Conservation (phyloP, 257 asterid genomes). For the Scutellaria galericulata region DNA sequence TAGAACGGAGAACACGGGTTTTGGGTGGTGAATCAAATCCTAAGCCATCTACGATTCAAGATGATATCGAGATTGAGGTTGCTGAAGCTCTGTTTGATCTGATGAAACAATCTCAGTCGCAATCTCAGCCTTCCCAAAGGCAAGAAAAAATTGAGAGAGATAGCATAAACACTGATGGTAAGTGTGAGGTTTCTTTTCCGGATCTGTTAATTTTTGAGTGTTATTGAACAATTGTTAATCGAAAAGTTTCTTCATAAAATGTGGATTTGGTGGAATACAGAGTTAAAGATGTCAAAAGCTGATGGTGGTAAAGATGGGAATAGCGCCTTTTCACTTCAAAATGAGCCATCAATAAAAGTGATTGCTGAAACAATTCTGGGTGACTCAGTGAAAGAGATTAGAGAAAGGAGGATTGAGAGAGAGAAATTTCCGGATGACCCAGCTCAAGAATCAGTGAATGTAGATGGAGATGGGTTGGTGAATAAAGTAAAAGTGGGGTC, state of each 20-base stretch:
- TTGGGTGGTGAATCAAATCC: constrained; percentile 31
- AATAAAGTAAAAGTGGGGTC: constrained; percentile 51
- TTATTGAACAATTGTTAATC: constrained; percentile 12
- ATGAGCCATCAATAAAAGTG: constrained; percentile 42
- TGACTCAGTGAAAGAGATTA: constrained; percentile 41
- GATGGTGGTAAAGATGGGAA: constrained; percentile 47
- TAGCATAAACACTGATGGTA: constrained; percentile 38
- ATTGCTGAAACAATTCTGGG: constrained; percentile 38
- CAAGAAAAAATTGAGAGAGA: constrained; percentile 40
- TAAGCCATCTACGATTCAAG: constrained; percentile 44
- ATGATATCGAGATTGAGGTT: constrained; percentile 72
- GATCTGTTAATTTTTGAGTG: constrained; percentile 23
- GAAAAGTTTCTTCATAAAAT: constrained; percentile 26
- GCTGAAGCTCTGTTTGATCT: constrained; percentile 80
- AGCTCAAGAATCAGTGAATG: constrained; percentile 41
- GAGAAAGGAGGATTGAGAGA: constrained; percentile 42
- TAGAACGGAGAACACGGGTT: constrained; percentile 41
- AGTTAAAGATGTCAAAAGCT: constrained; percentile 41
- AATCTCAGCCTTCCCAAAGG: constrained; percentile 38
- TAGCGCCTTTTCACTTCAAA: constrained; percentile 39
- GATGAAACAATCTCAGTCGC: constrained; percentile 59
- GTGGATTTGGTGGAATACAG: constrained; percentile 56
- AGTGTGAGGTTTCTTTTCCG: neutral
- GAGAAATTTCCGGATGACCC: constrained; percentile 47
- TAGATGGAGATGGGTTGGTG: constrained; percentile 49